A percentile compares a stretch with the other conserved stretches of the same genome.
These are phyloP conservation scores for Plasmodium chabaudi DNA, from an alignment of 169 alveolate species.

Conservation along the genomic window DNA sequence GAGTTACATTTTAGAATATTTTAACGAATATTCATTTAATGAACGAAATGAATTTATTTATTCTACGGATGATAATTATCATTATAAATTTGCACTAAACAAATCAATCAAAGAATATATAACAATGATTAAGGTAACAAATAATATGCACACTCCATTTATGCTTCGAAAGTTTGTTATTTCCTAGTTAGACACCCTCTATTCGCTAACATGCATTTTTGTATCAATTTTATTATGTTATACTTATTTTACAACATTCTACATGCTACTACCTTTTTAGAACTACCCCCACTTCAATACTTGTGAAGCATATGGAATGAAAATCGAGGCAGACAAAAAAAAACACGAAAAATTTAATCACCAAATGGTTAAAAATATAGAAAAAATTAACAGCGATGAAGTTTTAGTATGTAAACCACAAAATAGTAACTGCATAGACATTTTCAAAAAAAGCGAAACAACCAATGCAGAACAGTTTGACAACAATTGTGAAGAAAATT, in stretches of 20 bases:
- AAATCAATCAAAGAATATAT: constrained; percentile 54
- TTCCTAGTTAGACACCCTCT: not conserved
- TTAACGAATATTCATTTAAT: constrained; percentile 69
- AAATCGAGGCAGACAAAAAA: constrained; percentile 73
- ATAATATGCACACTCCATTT: not conserved
- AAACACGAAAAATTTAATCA: constrained; percentile 42
- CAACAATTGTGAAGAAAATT: too few species aligned
- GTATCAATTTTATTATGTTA: not conserved
- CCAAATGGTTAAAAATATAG: constrained; percentile 16
- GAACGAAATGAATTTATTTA: constrained; percentile 66
- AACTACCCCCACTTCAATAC: constrained; percentile 50
- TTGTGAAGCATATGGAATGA: constrained; percentile 74
- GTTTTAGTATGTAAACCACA: constrained; percentile 30
- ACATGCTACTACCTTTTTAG: not conserved
- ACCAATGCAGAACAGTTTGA: too few species aligned
- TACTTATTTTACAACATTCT: not conserved
- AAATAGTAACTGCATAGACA: constrained; percentile 1
- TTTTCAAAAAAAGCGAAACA: too few species aligned
- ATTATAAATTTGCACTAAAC: constrained; percentile 56
- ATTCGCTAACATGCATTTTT: not conserved
- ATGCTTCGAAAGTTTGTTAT: not conserved
- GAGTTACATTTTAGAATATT: constrained; percentile 63
- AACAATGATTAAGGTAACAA: constrained; percentile 41
- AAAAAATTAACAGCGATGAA: constrained; percentile 25
- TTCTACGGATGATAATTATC: constrained; percentile 26